Evolutionary conservation across 1,139 yeast genomes (phyloP), one percentile per base, ranked within the genome.

Genomic region (Hansenula lynferdii): DNA sequence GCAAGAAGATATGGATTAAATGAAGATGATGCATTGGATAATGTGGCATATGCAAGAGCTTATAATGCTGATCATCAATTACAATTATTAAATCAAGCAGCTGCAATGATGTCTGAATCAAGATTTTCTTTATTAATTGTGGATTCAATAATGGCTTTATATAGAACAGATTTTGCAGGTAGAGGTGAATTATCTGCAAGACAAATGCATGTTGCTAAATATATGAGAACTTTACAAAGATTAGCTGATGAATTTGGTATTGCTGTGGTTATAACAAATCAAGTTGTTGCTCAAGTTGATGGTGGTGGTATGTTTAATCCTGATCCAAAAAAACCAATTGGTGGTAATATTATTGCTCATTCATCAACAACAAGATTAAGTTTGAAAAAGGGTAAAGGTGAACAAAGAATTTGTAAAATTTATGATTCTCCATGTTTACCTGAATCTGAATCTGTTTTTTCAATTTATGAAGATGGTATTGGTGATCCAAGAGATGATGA

Each of bases 321-420:
- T 1, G 98, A 92, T 59, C 97, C 98, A n/a, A 94, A 94, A 62
- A 94, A 94, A 61, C 98, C 99, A 10, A 92, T 94, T 52, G 99
- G 99, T 42, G 99, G 99, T 54, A 92, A 94, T 56, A 92, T 94
- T 52, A 83, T 94, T 62, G 98, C 98, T 2, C 99, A 94, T 60
- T 82, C 96, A 18, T 87, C 97, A 4, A 92, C 97, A 9, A 92
- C 98, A 1, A 75, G 97, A 53, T 72, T 92, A 45, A 84, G 87
- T 36, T 80, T 92, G 60, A 83, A 83, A 57, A 92, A 92, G 67
- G 97, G 96, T 34, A 77, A 85, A 50, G 97, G 83, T 17, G 95
- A 89, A 52, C 92, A 86, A 55, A 80, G 98, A 68, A 82, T 87
- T 30, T 92, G 97, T 65, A 89, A 87, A 61, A 83, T 92, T 40